A percentile compares a stretch with the other conserved stretches of the same genome.
These are phyloP conservation scores for Candida ovalis DNA, from an alignment of 805 yeast genomes.

Conservation along the genomic window DNA sequence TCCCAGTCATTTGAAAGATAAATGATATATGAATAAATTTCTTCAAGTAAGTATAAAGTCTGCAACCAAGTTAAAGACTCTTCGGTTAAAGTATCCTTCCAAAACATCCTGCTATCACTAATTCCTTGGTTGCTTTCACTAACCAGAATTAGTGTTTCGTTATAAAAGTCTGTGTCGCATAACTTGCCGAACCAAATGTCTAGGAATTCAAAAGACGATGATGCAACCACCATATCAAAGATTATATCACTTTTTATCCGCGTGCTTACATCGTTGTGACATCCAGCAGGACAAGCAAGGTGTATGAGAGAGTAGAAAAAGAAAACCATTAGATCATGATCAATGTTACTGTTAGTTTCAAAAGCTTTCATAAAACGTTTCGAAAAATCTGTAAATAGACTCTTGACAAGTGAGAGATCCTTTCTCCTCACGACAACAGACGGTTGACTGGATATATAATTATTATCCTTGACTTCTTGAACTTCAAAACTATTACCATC, in stretches of 20 bases:
- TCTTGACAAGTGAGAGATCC: constrained; percentile 5
- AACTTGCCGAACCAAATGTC: constrained; percentile 18
- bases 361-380: constrained; percentile 7
- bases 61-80: constrained; percentile 27
- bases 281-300: not conserved
- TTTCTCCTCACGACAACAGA: not conserved
- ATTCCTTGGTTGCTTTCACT: constrained; percentile 14
- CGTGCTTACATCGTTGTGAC: constrained; percentile 8
- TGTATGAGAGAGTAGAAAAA: not conserved
- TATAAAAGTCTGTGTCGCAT: constrained; percentile 17
- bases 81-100: constrained; percentile 14
- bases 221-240: constrained; percentile 23
- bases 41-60: constrained; percentile 50
- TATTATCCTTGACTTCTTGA: not conserved
- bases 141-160: constrained; percentile 13
- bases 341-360: not conserved
- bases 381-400: constrained; percentile 15
- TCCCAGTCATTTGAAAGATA: constrained; percentile 66
- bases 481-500: not conserved
- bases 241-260: constrained; percentile 18
- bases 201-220: constrained; percentile 18
- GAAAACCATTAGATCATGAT: not conserved
- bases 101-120: constrained; percentile 10
- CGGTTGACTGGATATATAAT: not conserved
- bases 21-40: constrained; percentile 62